Percentiles rank a stretch among this genome's conserved stretches.
Conservation (phyloP, 352 stramenopile species). For the Phytophthora kernoviae region DNA sequence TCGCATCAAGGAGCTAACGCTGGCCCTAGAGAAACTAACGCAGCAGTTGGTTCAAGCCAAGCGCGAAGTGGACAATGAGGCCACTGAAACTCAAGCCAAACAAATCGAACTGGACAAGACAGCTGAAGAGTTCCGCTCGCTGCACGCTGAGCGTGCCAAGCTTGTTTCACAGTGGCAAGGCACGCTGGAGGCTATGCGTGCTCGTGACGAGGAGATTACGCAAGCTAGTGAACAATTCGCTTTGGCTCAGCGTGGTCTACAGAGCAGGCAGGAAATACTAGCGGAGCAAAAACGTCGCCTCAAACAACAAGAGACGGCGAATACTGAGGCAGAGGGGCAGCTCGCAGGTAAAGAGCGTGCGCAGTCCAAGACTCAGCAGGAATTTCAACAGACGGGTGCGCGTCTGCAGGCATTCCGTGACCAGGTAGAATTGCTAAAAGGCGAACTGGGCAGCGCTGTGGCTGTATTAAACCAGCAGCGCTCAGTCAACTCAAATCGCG, state of each 20-base stretch:
- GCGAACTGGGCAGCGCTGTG: slow-evolving; percentile 88
- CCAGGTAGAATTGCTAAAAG: slow-evolving; percentile 94
- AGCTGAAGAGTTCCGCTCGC: slow-evolving; percentile 92
- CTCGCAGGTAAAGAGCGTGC: slow-evolving; percentile 74
- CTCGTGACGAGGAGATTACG: slow-evolving; percentile 93
- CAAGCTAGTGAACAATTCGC: slow-evolving; percentile 90
- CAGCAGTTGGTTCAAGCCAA: slow-evolving; percentile 83
- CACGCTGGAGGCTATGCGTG: slow-evolving; percentile 93
- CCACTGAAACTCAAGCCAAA: slow-evolving; percentile 94
- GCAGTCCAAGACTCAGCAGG: slow-evolving; percentile 72
- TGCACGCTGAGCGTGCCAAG: slow-evolving; percentile 93
- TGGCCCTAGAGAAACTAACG: slow-evolving; percentile 94
- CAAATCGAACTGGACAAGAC: slow-evolving; percentile 97
- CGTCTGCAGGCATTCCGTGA: slow-evolving; percentile 85
- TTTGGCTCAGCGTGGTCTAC: slow-evolving; percentile 49
- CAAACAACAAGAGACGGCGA: slow-evolving; percentile 87
- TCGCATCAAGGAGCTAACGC: slow-evolving; percentile 95
- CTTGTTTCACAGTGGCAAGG: slow-evolving; percentile 96
- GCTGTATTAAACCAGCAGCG: slow-evolving; percentile 84
- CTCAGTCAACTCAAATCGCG: slow-evolving; percentile 73
- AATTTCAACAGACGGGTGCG: slow-evolving; percentile 62
- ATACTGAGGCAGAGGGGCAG: slow-evolving; percentile 76
- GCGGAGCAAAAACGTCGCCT: slow-evolving; percentile 78
- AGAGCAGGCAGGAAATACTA: slow-evolving; percentile 75
- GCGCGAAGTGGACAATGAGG: slow-evolving; percentile 74